Percentiles rank a stretch among this genome's conserved stretches.
phyloP scores from a whole-genome alignment of 2,329 filamentous ascomycete species.

The Curvularia sp. region DNA sequence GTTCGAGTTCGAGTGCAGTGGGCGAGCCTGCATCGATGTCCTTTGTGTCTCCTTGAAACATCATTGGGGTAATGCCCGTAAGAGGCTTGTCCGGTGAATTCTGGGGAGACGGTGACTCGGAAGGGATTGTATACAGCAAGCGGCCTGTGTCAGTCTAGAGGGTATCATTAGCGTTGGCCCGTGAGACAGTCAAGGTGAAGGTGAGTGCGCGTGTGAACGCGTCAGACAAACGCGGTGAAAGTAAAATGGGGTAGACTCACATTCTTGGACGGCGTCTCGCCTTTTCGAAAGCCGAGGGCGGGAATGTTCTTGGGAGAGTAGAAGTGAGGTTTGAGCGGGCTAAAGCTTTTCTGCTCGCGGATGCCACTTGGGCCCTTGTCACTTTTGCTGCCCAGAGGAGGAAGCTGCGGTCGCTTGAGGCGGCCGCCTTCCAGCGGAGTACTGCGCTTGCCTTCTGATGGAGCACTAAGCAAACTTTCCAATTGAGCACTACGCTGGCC shows the following conservation, averaged over 20 bases:
- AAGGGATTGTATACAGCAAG: constrained; percentile 30
- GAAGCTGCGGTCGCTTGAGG: constrained; percentile 14
- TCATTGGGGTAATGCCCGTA: constrained; percentile 33
- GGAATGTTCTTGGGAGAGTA: constrained; percentile 42
- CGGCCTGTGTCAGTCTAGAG: constrained; percentile 35
- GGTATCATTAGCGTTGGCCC: constrained; percentile 16
- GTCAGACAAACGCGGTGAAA: constrained; percentile 13
- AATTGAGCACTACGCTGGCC: no score
- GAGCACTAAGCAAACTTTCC: no score
- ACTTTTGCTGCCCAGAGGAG: constrained; percentile 24
- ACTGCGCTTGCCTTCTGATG: constrained; percentile 1
- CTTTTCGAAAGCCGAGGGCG: constrained; percentile 23
- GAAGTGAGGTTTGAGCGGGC: constrained; percentile 35
- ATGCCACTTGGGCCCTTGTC: constrained; percentile 20
- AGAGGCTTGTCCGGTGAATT: constrained; percentile 21
- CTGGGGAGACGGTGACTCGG: constrained; percentile 13
- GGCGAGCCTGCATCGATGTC: constrained; percentile 31
- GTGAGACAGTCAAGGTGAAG: constrained; percentile 12
- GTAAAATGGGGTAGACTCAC: constrained; percentile 35
- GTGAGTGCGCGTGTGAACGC: constrained; percentile 2
- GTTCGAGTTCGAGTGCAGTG: constrained; percentile 15
- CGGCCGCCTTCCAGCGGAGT: constrained; percentile 16
- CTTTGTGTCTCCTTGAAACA: constrained; percentile 34
- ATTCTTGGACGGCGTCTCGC: constrained; percentile 40
- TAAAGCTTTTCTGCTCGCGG: constrained; percentile 11